phyloP scores from a whole-genome alignment of 2,329 filamentous ascomycete genomes.

The Seiridium cupressi region DNA sequence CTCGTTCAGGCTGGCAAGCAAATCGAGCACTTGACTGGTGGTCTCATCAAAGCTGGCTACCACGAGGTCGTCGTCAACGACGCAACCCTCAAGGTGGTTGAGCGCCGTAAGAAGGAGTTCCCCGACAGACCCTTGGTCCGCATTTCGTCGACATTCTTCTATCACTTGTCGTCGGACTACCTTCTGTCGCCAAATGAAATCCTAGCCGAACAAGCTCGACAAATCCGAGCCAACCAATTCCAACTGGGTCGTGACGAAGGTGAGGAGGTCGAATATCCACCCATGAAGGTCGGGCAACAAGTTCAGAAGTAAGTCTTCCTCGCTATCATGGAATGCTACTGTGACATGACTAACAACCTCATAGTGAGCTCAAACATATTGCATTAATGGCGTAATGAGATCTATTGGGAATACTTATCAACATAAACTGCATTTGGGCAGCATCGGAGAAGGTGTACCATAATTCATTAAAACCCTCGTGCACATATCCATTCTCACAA shows the following conservation, averaged over 20 bases:
- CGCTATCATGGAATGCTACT: constrained; percentile 12
- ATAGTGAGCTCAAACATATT: constrained; percentile 52
- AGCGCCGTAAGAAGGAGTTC: constrained; percentile 34
- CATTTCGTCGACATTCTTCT: constrained; percentile 62
- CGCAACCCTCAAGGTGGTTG: constrained; percentile 46
- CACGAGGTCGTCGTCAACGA: constrained; percentile 62
- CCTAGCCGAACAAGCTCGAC: constrained; percentile 42
- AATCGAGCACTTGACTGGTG: constrained; percentile 60
- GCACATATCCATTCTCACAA: no score
- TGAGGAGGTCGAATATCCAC: constrained; percentile 42
- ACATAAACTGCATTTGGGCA: no score
- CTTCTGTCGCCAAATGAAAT: constrained; percentile 51
- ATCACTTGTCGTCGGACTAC: constrained; percentile 57
- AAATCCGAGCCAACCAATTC: constrained; percentile 44
- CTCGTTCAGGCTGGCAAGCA: constrained; percentile 64
- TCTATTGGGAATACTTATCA: neutral
- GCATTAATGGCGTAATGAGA: constrained; percentile 42
- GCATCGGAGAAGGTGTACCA: no score
- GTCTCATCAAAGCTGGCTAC: constrained; percentile 59
- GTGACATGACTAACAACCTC: constrained; percentile 1
- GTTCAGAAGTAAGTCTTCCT: constrained; percentile 48
- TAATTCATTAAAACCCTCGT: no score
- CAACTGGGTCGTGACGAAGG: constrained; percentile 54
- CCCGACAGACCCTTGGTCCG: constrained; percentile 52
- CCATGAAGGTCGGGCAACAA: constrained; percentile 59